These are phyloP conservation scores for Elaeagnus macrophylla DNA, from an alignment of 306 rosid genomes.

Conservation along the genomic window DNA sequence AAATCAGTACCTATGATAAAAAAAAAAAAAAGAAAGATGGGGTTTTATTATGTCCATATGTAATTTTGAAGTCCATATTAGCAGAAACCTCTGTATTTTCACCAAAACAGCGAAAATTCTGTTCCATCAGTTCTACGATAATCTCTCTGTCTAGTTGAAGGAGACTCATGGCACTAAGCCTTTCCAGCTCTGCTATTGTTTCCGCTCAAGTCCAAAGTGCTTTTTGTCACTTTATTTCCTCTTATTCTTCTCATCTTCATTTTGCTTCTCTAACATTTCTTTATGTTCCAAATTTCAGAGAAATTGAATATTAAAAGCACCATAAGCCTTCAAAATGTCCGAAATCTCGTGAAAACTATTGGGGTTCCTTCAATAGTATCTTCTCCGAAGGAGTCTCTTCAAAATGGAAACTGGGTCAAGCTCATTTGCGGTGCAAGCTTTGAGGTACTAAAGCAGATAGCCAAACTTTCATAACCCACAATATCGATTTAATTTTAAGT, in stretches of 20 bases:
- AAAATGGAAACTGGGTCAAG: constrained; percentile 52
- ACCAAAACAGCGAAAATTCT: no score
- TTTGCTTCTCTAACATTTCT: background rate
- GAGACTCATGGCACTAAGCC: constrained; percentile 32
- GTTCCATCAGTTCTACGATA: no score
- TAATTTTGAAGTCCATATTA: no score
- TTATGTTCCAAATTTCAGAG: constrained; percentile 8
- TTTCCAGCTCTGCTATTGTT: constrained; percentile 22
- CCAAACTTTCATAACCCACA: background rate
- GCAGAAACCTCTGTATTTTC: no score
- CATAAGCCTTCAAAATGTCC: constrained; percentile 26
- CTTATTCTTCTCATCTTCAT: background rate
- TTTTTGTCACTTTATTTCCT: background rate
- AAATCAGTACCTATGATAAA: no score
- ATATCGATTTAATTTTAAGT: background rate
- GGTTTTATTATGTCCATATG: no score
- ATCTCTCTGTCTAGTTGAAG: background rate
- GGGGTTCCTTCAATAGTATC: constrained; percentile 34
- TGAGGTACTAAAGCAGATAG: constrained; percentile 36
- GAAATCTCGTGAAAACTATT: constrained; percentile 25
- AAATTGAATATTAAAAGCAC: constrained; percentile 11
- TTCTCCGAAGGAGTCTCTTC: constrained; percentile 45
- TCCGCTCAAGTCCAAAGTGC: constrained; percentile 24
- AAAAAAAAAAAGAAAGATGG: no score
- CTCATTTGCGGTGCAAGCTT: constrained; percentile 77